Percentiles rank a stretch among this genome's conserved stretches.
These are phyloP conservation scores for Marsdenia floribunda DNA, from an alignment of 257 asterid species.

Conservation along the genomic window DNA sequence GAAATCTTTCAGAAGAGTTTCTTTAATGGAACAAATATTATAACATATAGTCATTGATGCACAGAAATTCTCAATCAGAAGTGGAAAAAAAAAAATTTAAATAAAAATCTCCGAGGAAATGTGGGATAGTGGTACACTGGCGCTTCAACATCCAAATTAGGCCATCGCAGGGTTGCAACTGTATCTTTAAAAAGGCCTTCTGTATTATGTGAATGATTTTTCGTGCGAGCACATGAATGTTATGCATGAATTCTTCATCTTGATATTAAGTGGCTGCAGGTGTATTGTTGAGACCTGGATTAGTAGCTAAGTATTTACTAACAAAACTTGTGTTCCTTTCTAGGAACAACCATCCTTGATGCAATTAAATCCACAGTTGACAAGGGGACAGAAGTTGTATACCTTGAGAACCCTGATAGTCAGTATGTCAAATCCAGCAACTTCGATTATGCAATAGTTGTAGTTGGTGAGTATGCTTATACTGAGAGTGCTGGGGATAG, in stretches of 20 bases:
- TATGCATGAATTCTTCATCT: not conserved
- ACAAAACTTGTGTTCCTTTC: constrained; percentile 12
- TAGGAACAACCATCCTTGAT: constrained; percentile 78
- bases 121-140: not conserved
- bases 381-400: constrained; percentile 49
- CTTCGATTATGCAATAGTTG: constrained; percentile 67
- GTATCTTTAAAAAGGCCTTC: not conserved
- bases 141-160: not conserved
- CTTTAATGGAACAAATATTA: not conserved
- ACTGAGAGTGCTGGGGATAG: constrained; percentile 77
- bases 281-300: not conserved
- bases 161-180: not conserved
- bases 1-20: not conserved
- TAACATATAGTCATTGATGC: not conserved
- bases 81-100: not conserved
- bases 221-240: not conserved
- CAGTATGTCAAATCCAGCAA: constrained; percentile 45
- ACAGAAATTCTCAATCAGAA: not conserved
- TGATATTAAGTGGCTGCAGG: not conserved
- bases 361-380: constrained; percentile 64
- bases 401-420: constrained; percentile 55
- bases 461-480: constrained; percentile 75
- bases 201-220: not conserved
- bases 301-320: not conserved
- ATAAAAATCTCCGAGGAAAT: not conserved